Conservation (phyloP, 371 early-diverging fungal species). For the Rhizopus microsporus region DNA sequence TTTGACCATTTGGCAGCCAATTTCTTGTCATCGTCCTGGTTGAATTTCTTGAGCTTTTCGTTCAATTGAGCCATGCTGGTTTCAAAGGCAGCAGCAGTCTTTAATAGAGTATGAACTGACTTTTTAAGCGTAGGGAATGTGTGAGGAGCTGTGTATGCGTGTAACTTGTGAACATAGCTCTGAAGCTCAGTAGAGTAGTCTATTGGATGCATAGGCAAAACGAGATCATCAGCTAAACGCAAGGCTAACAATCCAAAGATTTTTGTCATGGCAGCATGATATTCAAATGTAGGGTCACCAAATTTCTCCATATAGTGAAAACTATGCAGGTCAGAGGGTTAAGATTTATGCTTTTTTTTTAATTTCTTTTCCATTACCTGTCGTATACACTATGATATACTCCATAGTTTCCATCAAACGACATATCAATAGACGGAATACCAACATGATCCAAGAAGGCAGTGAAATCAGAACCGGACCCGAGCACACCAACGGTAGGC, state of each 20-base stretch:
- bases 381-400: constrained; percentile 69
- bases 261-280: constrained; percentile 54
- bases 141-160: constrained; percentile 12
- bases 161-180: constrained; percentile 6
- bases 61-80: constrained; percentile 11
- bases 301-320: constrained; percentile 65
- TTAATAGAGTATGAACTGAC: constrained; percentile 15
- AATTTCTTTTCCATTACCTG: constrained; percentile 12
- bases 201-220: constrained; percentile 23
- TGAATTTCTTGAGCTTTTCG: constrained; percentile 17
- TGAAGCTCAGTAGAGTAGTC: constrained; percentile 8
- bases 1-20: constrained; percentile 20
- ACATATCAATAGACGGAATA: constrained; percentile 50
- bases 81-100: constrained; percentile 17
- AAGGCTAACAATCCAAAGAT: constrained; percentile 42
- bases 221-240: constrained; percentile 36
- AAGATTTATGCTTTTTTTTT: constrained; percentile 1
- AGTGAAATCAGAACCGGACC: constrained; percentile 57
- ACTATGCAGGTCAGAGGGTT: constrained; percentile 40
- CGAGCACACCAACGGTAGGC: constrained; percentile 33
- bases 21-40: constrained; percentile 8
- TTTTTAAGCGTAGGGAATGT: constrained; percentile 23
- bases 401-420: constrained; percentile 52
- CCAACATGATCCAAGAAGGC: constrained; percentile 64
- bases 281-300: constrained; percentile 63